phyloP scores from a whole-genome alignment of 2,329 filamentous ascomycete genomes.

The Curvularia verruculosa region DNA sequence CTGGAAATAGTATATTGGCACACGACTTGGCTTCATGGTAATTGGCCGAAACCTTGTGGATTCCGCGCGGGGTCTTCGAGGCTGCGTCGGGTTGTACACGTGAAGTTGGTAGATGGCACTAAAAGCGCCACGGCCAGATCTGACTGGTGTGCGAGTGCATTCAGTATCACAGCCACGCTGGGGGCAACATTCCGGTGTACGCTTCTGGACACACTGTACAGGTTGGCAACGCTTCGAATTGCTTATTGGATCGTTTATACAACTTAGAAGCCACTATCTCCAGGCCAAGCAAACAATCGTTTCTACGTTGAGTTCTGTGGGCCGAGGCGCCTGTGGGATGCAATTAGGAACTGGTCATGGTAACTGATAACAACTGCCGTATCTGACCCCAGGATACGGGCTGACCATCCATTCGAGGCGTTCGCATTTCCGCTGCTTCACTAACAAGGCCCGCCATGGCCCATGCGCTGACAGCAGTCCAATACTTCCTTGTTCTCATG shows the following conservation, averaged over 20 bases:
- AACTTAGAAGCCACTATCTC: not conserved
- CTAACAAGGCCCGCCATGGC: slow-evolving; percentile 4
- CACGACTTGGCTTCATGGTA: slow-evolving; percentile 6
- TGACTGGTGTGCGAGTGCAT: not conserved
- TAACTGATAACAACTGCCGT: slow-evolving; percentile 10
- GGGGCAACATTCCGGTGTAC: slow-evolving; percentile 5
- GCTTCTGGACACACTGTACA: slow-evolving; percentile 2
- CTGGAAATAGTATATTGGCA: not conserved
- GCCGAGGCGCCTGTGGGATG: slow-evolving; percentile 4
- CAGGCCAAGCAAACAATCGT: not conserved
- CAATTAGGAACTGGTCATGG: not conserved
- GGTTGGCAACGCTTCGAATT: not conserved
- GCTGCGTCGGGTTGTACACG: not conserved
- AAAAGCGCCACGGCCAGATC: slow-evolving; percentile 7
- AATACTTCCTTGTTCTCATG: slow-evolving; percentile 2
- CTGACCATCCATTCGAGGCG: slow-evolving; percentile 5
- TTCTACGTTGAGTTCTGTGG: not conserved
- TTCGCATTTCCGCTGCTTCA: not conserved
- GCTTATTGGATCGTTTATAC: slow-evolving; percentile 6
- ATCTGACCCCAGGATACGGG: not conserved
- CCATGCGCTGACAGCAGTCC: not conserved
- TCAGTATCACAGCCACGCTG: slow-evolving; percentile 5
- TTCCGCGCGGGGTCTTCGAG: not conserved
- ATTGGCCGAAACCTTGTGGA: slow-evolving; percentile 3
- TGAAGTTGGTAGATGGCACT: not conserved